phyloP scores from a whole-genome alignment of 73 alveolate genomes.

The Paramecium caudatum region DNA sequence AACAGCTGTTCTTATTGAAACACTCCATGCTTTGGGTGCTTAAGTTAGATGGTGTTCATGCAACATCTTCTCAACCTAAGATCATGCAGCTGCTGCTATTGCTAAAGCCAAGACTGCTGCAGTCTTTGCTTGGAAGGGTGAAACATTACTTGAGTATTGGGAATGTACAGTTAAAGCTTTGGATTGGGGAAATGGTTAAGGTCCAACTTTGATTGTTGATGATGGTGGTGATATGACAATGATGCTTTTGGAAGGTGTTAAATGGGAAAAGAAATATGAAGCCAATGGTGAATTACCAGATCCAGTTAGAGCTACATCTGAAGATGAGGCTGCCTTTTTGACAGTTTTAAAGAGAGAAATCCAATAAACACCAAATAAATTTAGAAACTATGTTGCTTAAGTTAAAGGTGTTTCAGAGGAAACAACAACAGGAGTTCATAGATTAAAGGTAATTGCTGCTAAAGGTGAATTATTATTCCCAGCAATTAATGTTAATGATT shows the following conservation, averaged over 20 bases:
- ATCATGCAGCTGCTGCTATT: slow-evolving; percentile 98
- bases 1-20: slow-evolving; percentile 97
- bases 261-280: slow-evolving; percentile 87
- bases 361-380: slow-evolving; percentile 89
- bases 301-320: slow-evolving; percentile 79
- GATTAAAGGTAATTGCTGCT: slow-evolving; percentile 91
- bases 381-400: slow-evolving; percentile 89
- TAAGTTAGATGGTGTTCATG: slow-evolving; percentile 96
- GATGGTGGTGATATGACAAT: slow-evolving; percentile 99
- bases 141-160: slow-evolving; percentile 96
- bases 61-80: slow-evolving; percentile 97
- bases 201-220: slow-evolving; percentile 95
- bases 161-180: slow-evolving; percentile 93
- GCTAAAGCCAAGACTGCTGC: slow-evolving; percentile 91
- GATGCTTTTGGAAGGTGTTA: slow-evolving; percentile 94
- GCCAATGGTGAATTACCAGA: slow-evolving; percentile 79
- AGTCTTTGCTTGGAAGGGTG: slow-evolving; percentile 98
- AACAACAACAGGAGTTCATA: slow-evolving; percentile 98
- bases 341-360: slow-evolving; percentile 86
- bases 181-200: slow-evolving; percentile 94
- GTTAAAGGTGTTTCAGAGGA: slow-evolving; percentile 97
- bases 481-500: slow-evolving; percentile 97
- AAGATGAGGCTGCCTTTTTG: slow-evolving; percentile 87
- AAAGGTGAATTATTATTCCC: slow-evolving; percentile 92
- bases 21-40: slow-evolving; percentile 94